phyloP scores from a whole-genome alignment of 768 basidiomycete genomes.

The Mycena leptocephala region DNA sequence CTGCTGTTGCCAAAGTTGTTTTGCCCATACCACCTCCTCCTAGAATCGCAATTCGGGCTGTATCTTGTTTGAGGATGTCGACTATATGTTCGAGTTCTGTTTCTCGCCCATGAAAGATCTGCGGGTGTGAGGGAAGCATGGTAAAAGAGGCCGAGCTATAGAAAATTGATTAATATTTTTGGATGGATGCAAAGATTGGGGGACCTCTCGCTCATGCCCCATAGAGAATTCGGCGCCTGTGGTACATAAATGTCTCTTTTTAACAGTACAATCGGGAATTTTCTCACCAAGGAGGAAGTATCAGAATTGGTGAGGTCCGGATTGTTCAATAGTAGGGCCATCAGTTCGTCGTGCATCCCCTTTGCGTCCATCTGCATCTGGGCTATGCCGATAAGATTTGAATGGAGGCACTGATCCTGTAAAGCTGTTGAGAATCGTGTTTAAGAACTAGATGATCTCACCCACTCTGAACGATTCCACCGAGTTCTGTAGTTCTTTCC shows the following conservation, averaged over 20 bases:
- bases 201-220: not conserved
- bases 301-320: not conserved
- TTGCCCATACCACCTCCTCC: slow-evolving; percentile 23
- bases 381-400: not conserved
- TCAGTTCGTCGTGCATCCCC: not conserved
- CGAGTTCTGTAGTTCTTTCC: not conserved
- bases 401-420: not conserved
- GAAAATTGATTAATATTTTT: not conserved
- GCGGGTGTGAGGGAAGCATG: slow-evolving; percentile 4
- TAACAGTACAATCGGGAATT: not conserved
- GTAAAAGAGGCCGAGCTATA: not conserved
- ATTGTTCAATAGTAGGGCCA: not conserved
- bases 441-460: not conserved
- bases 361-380: not conserved
- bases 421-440: not conserved
- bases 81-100: not conserved
- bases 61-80: not conserved
- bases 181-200: not conserved
- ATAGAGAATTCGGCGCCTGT: not conserved
- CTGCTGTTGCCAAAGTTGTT: not conserved
- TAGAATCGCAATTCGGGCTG: not conserved
- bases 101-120: slow-evolving; percentile 22
- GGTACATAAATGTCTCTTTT: not conserved
- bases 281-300: not conserved
- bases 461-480: not conserved